Base-by-base conservation (phyloP, 257 asterid species). In the Lycium barbarum region DNA sequence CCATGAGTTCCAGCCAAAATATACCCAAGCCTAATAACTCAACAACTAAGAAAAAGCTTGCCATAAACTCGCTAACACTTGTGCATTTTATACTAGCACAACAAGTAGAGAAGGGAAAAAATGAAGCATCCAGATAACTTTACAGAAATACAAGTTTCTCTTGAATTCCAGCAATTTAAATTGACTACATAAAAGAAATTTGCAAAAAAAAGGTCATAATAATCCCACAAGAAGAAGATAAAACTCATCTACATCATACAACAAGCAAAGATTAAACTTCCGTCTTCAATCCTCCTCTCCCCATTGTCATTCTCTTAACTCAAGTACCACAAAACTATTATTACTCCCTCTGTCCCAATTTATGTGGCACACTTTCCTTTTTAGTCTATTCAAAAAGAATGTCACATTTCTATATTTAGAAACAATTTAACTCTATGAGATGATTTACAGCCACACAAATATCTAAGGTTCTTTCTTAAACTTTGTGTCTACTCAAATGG, bases 1-100 rank as follows among this genome's bases (percentile, higher is more conserved):
- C 68, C 79, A 40, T 40, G 55, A 15, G 12, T 36, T 36, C 76
- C 76, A 68, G 12, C 51, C 76, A 68, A 67, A 68, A 68, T 36
- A 68, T 35, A 68, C 51, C 6, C 6, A 1, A 68, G 7, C 76
- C 22, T 68, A 68, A 68, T 68, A 68, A 68, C 76, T 36, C 76
- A 36, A 68, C 51, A 68, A 36, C 76, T 36, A 36, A 49, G 22
- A 68, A 67, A 14, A 67, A 8, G 7, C 49, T 35, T 36, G 51
- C 7, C 22, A 68, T 7, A 40, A 17, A 33, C 55, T 40, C 79
- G 38, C 76, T 68, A 68, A 68, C 10, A 36, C 76, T 13, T 35
- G 6, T 15, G 76, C 12, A 12, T 36, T 36, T 68, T 68, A 68
- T 36, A 36, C 76, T 68, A 68, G 51, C 76, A 68, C 6, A 14